Evolutionary conservation across 2,329 filamentous ascomycete species (phyloP).

Genomic region (Coleophoma crateriformis): DNA sequence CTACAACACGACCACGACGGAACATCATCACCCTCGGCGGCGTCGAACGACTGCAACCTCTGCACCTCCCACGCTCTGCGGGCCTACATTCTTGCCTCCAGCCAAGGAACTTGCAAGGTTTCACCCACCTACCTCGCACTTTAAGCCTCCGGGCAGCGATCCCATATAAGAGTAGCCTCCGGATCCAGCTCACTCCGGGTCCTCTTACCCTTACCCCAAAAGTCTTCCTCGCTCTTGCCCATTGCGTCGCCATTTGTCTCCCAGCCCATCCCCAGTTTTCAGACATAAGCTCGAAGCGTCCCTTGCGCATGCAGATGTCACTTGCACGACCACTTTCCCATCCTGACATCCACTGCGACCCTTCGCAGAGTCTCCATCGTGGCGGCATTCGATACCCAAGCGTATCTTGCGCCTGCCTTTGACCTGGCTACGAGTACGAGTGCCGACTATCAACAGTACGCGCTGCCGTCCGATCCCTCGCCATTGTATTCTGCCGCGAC

Average conservation of each 20-base stretch:
- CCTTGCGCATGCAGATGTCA: background rate
- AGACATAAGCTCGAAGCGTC: background rate
- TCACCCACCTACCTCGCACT: background rate
- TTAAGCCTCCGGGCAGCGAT: background rate
- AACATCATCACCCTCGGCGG: background rate
- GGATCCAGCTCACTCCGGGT: background rate
- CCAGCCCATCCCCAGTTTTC: background rate
- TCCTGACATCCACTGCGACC: constrained; percentile 9
- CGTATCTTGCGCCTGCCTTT: constrained; percentile 20
- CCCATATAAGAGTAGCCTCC: background rate
- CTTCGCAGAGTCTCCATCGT: constrained; percentile 24
- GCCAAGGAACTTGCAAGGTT: background rate
- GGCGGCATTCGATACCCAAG: constrained; percentile 23
- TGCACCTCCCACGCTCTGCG: background rate
- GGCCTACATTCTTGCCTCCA: background rate
- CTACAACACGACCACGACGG: no score
- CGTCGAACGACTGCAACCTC: no score
- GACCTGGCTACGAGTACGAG: constrained; percentile 7
- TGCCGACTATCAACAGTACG: constrained; percentile 18
- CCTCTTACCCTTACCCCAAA: background rate
- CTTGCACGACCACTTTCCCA: background rate
- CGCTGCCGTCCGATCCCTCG: constrained; percentile 7
- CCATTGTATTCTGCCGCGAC: constrained; percentile 22
- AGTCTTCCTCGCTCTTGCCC: background rate
- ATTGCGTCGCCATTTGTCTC: background rate